These are phyloP conservation scores for Sphaceloma murrayae DNA, from an alignment of 2,329 filamentous ascomycete genomes.

Conservation along the genomic window DNA sequence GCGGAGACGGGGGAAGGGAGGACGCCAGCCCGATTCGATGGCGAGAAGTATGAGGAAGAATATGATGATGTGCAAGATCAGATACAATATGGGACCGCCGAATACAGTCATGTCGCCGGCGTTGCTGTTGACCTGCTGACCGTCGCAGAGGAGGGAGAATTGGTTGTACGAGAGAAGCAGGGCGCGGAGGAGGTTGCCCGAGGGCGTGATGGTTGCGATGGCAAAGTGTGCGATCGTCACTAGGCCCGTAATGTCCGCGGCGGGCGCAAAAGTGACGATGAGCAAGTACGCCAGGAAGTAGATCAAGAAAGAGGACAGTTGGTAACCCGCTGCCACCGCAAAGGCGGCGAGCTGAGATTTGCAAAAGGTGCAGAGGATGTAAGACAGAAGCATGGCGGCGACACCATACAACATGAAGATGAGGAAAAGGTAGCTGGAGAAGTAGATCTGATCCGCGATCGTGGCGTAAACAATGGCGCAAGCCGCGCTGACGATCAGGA, in stretches of 20 bases:
- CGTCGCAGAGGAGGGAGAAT: slow-evolving; percentile 69
- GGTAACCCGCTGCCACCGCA: slow-evolving; percentile 68
- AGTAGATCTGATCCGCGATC: slow-evolving; percentile 60
- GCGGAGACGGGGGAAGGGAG: slow-evolving; percentile 47
- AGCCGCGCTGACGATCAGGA: slow-evolving; percentile 56
- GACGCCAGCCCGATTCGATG: slow-evolving; percentile 62
- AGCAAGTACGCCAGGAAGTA: slow-evolving; percentile 38
- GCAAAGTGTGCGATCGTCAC: slow-evolving; percentile 65
- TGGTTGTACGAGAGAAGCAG: slow-evolving; percentile 72
- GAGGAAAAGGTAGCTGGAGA: slow-evolving; percentile 70
- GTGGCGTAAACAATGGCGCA: slow-evolving; percentile 59
- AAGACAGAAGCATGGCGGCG: slow-evolving; percentile 64
- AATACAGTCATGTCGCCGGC: slow-evolving; percentile 65
- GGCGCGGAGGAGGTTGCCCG: slow-evolving; percentile 63
- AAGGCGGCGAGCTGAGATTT: slow-evolving; percentile 74
- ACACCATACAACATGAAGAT: slow-evolving; percentile 74
- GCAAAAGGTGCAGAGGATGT: slow-evolving; percentile 71
- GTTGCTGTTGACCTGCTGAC: slow-evolving; percentile 52
- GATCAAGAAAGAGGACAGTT: slow-evolving; percentile 47
- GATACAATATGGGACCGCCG: slow-evolving; percentile 75
- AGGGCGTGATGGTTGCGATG: slow-evolving; percentile 63
- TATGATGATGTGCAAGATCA: slow-evolving; percentile 62
- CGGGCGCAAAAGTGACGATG: slow-evolving; percentile 60
- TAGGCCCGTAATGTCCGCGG: slow-evolving; percentile 56
- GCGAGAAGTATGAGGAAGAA: slow-evolving; percentile 66